Base-by-base conservation (phyloP, 2,329 filamentous ascomycete genomes). In the Colletotrichum tabaci region DNA sequence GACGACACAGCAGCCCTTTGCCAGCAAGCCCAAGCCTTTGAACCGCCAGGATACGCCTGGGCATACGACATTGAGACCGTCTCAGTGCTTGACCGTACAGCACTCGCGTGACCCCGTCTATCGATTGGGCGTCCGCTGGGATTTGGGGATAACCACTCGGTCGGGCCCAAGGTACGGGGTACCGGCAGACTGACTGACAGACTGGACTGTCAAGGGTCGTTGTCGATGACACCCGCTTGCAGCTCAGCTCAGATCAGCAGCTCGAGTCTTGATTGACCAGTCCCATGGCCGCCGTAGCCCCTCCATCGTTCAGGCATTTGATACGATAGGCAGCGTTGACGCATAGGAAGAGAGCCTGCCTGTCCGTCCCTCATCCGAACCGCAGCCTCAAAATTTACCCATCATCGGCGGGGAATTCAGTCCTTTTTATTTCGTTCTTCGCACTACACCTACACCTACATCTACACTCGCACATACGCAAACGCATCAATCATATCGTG, bases 41-140 rank as follows among this genome's bases (percentile, higher is more conserved):
- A 56, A 55, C 65, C 62, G 42, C 67, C 62, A 23, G 49, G 44
- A 61, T 47, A 70, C 62, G 26, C 47, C 65, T 23, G 58, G 69
- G 35, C n/a, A 49, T 44, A 64, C 47, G 46, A 49, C 44, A 49
- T 26, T 58, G 40, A 23, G 38, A 38, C 60, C 23, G 30, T 42
- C 9, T 42, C 9, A 62, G 60, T 47, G 35, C 18, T 44, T 12
- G n/a, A 13, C 23, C 21, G 35, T 30, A 64, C 66, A 8, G 35
- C 35, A 38, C 9, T 38, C 44, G 46, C 47, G 21, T 26, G 35
- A 15, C 35, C n/a, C 13, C 15, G 38, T 30, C 46, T 50, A 58
- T 50, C 49, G 46, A 52, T 52, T 57, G 55, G 55, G 42, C 35
- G 61, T 18, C 49, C 21, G 44, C 26, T 57, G 47, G 53, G 21